Percentiles rank a stretch among this genome's conserved stretches.
phyloP scores from a whole-genome alignment of 2,329 filamentous ascomycete species.

The Neoascochyta sp. region DNA sequence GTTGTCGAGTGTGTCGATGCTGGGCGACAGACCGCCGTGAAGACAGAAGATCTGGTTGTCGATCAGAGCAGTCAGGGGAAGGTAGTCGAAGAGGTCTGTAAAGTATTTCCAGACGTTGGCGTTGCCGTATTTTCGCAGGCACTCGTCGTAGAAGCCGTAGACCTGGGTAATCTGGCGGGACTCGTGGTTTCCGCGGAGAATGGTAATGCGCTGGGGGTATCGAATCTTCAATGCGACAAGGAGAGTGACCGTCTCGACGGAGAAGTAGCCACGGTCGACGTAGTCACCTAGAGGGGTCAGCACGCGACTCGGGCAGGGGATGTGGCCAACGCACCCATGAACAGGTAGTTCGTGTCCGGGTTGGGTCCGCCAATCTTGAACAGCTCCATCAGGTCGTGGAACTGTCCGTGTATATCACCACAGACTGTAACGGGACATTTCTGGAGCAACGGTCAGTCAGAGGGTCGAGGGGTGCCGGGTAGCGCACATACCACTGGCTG shows the following conservation, averaged over 20 bases:
- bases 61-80: constrained; percentile 69
- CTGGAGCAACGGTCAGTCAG: constrained; percentile 27
- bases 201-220: constrained; percentile 96
- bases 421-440: constrained; percentile 99
- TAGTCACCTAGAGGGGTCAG: constrained; percentile 71
- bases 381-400: constrained; percentile 98
- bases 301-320: constrained; percentile 2
- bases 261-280: constrained; percentile 98
- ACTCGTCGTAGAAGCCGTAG: constrained; percentile 76
- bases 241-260: constrained; percentile 94
- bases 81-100: constrained; percentile 74
- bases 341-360: constrained; percentile 98
- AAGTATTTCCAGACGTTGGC: constrained; percentile 76
- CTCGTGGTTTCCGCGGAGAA: constrained; percentile 88
- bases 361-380: constrained; percentile 99
- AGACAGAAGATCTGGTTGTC: constrained; percentile 72
- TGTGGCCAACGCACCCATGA: constrained; percentile 68
- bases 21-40: constrained; percentile 67
- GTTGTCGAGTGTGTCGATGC: constrained; percentile 71
- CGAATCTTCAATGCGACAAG: constrained; percentile 96
- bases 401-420: constrained; percentile 98
- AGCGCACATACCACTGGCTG: constrained; percentile 79
- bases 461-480: background rate
- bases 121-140: constrained; percentile 72
- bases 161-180: constrained; percentile 75